phyloP scores from a whole-genome alignment of 192 early-diverging fungal species.

The Jimgerdemannia lactiflua region DNA sequence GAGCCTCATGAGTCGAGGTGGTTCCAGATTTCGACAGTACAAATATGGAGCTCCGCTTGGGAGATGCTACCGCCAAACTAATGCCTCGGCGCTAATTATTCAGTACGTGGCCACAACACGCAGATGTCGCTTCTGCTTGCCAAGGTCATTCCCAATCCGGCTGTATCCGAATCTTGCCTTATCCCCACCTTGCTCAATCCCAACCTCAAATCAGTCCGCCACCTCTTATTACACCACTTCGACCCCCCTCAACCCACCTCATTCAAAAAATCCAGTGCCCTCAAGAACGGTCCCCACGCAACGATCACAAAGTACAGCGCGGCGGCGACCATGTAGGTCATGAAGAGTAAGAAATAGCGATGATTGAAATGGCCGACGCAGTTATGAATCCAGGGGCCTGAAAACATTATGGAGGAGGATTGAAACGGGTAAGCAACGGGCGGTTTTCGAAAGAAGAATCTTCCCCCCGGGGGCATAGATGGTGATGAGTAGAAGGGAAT shows the following conservation, averaged over 20 bases:
- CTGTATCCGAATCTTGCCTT: neutral
- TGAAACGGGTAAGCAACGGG: no score
- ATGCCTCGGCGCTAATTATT: no score
- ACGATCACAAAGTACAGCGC: slow-evolving; percentile 45
- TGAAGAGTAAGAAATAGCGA: slow-evolving; percentile 71
- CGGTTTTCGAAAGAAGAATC: no score
- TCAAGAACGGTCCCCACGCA: slow-evolving; percentile 44
- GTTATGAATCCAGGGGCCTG: slow-evolving; percentile 78
- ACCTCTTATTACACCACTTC: neutral
- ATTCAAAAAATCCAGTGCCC: slow-evolving; percentile 36
- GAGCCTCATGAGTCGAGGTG: no score
- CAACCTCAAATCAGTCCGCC: neutral
- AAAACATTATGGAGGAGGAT: neutral
- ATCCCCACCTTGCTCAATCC: neutral
- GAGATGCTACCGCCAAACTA: no score
- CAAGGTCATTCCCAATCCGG: neutral
- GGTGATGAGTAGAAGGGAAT: neutral
- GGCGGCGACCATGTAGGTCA: slow-evolving; percentile 51
- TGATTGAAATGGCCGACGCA: slow-evolving; percentile 78
- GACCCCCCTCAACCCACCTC: slow-evolving; percentile 25
- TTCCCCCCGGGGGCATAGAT: neutral
- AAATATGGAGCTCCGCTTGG: no score
- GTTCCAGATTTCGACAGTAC: no score
- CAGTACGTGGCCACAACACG: no score
- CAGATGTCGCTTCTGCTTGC: neutral